Evolutionary conservation across 2,329 filamentous ascomycete genomes (phyloP), one percentile per base, ranked within the genome.

Genomic region (Colletotrichum sp.): DNA sequence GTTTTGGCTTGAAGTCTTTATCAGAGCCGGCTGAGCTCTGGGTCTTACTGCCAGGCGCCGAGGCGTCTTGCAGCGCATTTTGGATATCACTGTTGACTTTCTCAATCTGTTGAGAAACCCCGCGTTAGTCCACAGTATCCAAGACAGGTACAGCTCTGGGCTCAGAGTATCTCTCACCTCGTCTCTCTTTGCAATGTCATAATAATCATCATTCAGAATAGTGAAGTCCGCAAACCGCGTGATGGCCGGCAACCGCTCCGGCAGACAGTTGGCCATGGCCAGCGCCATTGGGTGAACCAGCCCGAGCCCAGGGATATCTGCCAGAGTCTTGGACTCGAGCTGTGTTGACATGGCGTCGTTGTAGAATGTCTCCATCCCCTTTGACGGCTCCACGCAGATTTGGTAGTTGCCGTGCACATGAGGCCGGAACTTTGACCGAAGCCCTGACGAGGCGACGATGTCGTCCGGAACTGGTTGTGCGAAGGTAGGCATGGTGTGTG

Each of bases 101-200:
- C 44, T 52, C 44, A 22, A 52, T 52, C 44, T 52, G n/a, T 52
- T 1, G 2, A 52, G 6, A 22, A 52, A 22, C 11, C 1, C 44
- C 9, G 5, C n/a, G n/a, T 52, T 4, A 52, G 44, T 13, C 6
- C 11, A 0, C 44, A 22, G 0, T 22, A 13, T 22, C 4, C n/a
- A 52, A 52, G 11, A 22, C 44, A 22, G 2, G 11, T 52, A 6
- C n/a, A 8, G 12, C 11, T 1, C 6, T 13, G 2, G n/a, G 0
- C 6, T 13, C 11, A 1, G 6, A 1, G n/a, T 22, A 13, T 22
- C 4, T 52, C 44, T 52, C 4, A 52, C 44, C 44, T 52, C 44
- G 44, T 52, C 44, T 13, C 44, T 52, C 44, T 52, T 52, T 1
- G 44, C 44, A 52, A 52, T 52, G 0, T 52, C 44, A 8, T 52